Conservation (phyloP, 2,329 filamentous ascomycete genomes). For the Neofusicoccum laricinum region DNA sequence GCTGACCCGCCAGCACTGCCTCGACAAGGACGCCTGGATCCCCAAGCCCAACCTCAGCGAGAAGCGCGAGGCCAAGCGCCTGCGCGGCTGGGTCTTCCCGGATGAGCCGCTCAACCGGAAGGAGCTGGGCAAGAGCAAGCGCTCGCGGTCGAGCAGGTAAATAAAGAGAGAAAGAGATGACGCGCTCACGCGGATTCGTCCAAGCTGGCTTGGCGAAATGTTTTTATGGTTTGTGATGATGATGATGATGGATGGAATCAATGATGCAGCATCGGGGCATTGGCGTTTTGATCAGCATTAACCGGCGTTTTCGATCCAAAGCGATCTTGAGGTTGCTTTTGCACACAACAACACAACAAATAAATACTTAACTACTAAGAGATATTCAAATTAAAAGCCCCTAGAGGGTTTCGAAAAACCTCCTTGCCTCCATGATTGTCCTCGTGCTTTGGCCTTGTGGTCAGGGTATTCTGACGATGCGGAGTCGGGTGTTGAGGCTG, state of each 20-base stretch:
- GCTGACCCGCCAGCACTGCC: slow-evolving; percentile 66
- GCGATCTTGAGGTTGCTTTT: background rate
- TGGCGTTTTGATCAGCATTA: slow-evolving; percentile 11
- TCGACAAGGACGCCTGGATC: slow-evolving; percentile 72
- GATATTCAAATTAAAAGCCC: background rate
- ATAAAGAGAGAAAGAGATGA: background rate
- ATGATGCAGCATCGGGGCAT: background rate
- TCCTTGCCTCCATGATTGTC: too few relatives aligned
- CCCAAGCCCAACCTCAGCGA: slow-evolving; percentile 67
- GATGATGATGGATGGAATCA: background rate
- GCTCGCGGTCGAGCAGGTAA: slow-evolving; percentile 10
- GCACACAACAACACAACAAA: background rate
- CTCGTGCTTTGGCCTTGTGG: background rate
- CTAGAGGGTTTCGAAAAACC: background rate
- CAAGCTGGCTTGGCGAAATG: background rate
- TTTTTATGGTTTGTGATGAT: slow-evolving; percentile 10
- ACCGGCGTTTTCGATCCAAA: background rate
- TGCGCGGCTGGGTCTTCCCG: slow-evolving; percentile 71
- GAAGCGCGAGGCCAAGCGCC: slow-evolving; percentile 73
- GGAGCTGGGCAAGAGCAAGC: slow-evolving; percentile 62
- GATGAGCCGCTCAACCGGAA: slow-evolving; percentile 70
- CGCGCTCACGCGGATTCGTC: background rate
- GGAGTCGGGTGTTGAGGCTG: background rate
- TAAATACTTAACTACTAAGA: slow-evolving; percentile 1
- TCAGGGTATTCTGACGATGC: background rate